Base-by-base conservation (phyloP, 164 flowering plant genomes). In the Santalum album region DNA sequence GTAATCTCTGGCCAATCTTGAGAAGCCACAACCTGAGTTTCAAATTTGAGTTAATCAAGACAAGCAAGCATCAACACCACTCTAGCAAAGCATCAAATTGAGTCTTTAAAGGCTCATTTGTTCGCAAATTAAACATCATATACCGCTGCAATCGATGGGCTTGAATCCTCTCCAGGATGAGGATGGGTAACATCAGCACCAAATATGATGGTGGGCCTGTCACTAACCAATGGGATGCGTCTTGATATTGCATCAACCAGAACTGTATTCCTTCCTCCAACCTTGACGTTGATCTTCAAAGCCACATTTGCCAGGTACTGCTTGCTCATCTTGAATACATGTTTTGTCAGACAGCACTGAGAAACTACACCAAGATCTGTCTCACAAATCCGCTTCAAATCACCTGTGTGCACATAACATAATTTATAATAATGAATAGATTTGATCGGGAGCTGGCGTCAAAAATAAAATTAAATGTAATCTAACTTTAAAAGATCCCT, bases 311-410 rank as follows among this genome's bases (percentile, higher is more conserved):
- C 95, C 51, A 92, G 63, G 53, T 89, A 92, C 27, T 87, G 97
- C 49, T 79, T 85, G 49, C 75, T 85, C 82, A 73, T 82, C 67
- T 48, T 78, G 51, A 72, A 83, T 0, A 83, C 96, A 70, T 90
- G 94, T 57, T 85, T 83, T 1, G 87, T 75, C 72, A 85, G 65
- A 56, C 97, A 90, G 59, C 97, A 90, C 62, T 90, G 96, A 1
- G 97, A 85, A 25, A 90, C 91, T 32, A 90, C 56, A 6, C 97
- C 97, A 57, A 90, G 94, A 20, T 90, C 96, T 1, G 96, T 90
- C 73, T 87, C 96, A 61, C 97, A 90, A n/a, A 90, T 87, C 39
- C 96, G 60, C 46, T 90, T 90, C 59, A 90, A 49, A 58, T 87
- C 86, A 59, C 97, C 92, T 90, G 73, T 3, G 9, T 21, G 58